A percentile compares a stretch with the other conserved stretches of the same genome.
Conservation (phyloP, 257 asterid species). For the Penstemon newberryi region DNA sequence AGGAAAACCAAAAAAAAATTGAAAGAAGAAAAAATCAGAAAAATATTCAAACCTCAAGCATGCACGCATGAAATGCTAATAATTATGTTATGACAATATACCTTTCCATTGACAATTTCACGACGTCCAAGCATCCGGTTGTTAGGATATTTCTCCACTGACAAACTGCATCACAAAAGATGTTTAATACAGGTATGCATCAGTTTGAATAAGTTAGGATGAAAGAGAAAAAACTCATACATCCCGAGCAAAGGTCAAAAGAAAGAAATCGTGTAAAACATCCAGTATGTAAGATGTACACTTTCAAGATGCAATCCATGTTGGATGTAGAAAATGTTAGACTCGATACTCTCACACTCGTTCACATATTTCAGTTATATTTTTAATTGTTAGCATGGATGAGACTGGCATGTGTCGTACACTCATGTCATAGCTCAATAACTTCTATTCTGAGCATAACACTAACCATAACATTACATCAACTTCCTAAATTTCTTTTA, state of each 20-base stretch:
- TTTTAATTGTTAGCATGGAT: not conserved
- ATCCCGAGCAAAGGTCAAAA: slow-evolving; percentile 11
- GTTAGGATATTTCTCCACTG: slow-evolving; percentile 81
- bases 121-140: slow-evolving; percentile 91
- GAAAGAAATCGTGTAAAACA: not conserved
- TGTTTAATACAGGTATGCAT: slow-evolving; percentile 10
- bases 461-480: slow-evolving; percentile 16
- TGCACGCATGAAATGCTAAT: slow-evolving; percentile 25
- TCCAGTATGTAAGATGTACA: slow-evolving; percentile 17
- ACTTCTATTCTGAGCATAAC: not conserved
- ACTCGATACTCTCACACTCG: slow-evolving; percentile 12
- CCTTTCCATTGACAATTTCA: slow-evolving; percentile 77
- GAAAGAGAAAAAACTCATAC: not conserved
- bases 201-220: slow-evolving; percentile 6
- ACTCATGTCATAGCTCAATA: not conserved
- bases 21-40: not conserved
- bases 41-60: slow-evolving; percentile 17
- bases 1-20: slow-evolving; percentile 4
- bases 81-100: slow-evolving; percentile 31
- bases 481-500: slow-evolving; percentile 8
- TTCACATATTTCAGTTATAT: not conserved
- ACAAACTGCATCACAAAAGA: slow-evolving; percentile 51
- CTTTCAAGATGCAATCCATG: slow-evolving; percentile 13
- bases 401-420: not conserved
- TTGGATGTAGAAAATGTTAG: not conserved